Base-by-base conservation (phyloP, 768 basidiomycete species). In the Lyophyllum semitale region DNA sequence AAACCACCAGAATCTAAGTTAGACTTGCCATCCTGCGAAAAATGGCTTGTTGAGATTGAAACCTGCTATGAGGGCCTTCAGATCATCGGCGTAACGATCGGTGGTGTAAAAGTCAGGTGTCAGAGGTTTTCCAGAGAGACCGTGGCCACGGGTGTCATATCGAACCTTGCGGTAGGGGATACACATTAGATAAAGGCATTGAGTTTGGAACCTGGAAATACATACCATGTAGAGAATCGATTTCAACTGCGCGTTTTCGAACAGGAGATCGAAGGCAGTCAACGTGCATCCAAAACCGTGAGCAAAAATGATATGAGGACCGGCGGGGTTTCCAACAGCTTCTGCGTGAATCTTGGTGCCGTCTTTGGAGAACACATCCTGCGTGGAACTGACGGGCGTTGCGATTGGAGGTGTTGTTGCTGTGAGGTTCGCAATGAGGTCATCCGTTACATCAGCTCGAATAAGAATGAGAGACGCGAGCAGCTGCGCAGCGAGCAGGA, bases 71-170 rank as follows among this genome's bases (percentile, higher is more conserved):
- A 73, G 66, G 12, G 69, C 62, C 20, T 58, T 58, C 54, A 73
- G 68, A 61, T 73, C 71, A n/a, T 68, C 67, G 18, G 69, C 72
- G 48, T 66, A 68, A 26, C 64, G 51, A 46, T n/a, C n/a, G n/a
- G n/a, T n/a, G n/a, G n/a, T n/a, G n/a, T n/a, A n/a, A n/a, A n/a
- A n/a, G n/a, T n/a, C 66, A 9, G 58, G 32, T 6, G 55, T 64
- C 18, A 57, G 48, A 13, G 71, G 71, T 49, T 71, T 71, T 26
- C 68, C 71, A 53, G 70, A 71, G 46, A 64, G 64, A 6, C 73
- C 73, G 61, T 72, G 66, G 5, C 71, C 71, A 13, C 73, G 62
- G 38, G 64, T 64, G 46, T 74, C 73, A 57, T 71, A 74, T 1
- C 70, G 65, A 20, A 73, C 69, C 70, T 73, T 30, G 26, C 37